These are phyloP conservation scores for Larix kaempferi DNA, from an alignment of 75 land plant species.

Conservation along the genomic window DNA sequence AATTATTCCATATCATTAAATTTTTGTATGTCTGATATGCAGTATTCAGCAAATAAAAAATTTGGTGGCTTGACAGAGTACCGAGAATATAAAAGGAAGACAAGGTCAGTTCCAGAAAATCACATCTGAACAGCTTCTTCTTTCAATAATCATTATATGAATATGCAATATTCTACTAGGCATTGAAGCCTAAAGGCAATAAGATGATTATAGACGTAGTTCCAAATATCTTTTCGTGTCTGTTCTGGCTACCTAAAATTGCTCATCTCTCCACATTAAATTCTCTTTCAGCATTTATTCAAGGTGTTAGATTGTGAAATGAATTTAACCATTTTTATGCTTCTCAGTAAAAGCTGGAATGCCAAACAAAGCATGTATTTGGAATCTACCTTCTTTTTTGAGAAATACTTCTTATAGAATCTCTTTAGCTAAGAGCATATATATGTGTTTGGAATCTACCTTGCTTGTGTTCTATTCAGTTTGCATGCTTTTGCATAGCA, in stretches of 20 bases:
- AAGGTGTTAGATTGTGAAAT: neutral
- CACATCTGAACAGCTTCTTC: neutral
- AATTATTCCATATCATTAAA: slow-evolving; percentile 1
- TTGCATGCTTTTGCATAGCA: neutral
- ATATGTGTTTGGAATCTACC: neutral
- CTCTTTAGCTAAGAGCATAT: too few species aligned
- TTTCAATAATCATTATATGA: slow-evolving; percentile 6
- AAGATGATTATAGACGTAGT: neutral
- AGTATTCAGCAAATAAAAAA: slow-evolving; percentile 91
- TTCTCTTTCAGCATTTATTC: neutral
- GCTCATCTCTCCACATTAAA: neutral
- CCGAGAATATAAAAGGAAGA: slow-evolving; percentile 62
- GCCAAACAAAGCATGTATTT: neutral
- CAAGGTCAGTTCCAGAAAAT: slow-evolving; percentile 52
- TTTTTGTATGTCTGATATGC: slow-evolving; percentile 6
- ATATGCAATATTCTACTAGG: neutral
- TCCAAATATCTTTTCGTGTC: neutral
- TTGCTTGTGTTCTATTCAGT: neutral
- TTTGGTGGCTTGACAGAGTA: slow-evolving; percentile 68
- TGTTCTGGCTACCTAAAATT: neutral
- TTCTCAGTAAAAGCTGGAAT: neutral
- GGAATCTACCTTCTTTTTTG: neutral
- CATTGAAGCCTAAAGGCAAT: neutral
- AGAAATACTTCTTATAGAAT: too few species aligned
- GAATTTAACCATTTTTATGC: neutral